Evolutionary conservation across 768 basidiomycete genomes (phyloP).

Genomic region (Naganishia vishniacii): DNA sequence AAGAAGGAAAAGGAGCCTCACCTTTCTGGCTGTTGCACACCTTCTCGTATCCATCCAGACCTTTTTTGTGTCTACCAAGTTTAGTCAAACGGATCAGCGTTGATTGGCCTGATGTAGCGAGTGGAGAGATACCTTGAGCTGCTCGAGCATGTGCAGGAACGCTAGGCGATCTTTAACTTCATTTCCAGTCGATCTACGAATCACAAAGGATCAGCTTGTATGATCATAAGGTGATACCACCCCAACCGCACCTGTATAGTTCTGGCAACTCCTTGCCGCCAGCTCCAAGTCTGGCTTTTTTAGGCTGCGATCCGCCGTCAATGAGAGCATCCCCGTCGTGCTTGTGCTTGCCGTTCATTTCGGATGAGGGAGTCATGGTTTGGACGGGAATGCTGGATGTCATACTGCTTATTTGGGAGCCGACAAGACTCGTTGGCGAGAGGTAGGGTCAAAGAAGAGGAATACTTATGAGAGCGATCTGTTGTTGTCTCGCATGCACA

Average conservation of each 20-base stretch:
- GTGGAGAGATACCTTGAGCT: slow-evolving; percentile 65
- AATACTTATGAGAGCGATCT: neutral
- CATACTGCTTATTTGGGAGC: neutral
- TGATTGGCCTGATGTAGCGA: neutral
- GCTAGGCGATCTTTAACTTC: slow-evolving; percentile 65
- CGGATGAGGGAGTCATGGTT: neutral
- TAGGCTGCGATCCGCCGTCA: neutral
- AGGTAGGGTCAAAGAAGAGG: neutral
- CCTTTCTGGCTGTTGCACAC: slow-evolving; percentile 81
- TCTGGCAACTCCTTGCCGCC: slow-evolving; percentile 44
- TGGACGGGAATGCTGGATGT: slow-evolving; percentile 5
- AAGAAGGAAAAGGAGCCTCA: slow-evolving; percentile 38
- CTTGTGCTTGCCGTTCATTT: slow-evolving; percentile 6
- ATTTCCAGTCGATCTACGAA: slow-evolving; percentile 52
- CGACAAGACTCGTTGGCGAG: neutral
- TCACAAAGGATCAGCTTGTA: neutral
- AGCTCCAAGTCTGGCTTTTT: slow-evolving; percentile 33
- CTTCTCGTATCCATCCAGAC: slow-evolving; percentile 86
- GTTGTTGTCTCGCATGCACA: neutral
- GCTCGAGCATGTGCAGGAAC: slow-evolving; percentile 82
- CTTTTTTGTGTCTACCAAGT: slow-evolving; percentile 77
- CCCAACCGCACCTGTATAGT: slow-evolving; percentile 41
- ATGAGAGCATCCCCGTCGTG: neutral
- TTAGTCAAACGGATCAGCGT: too few relatives aligned
- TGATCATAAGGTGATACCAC: too few relatives aligned